These are phyloP conservation scores for Kalaharituber pfeilii DNA, from an alignment of 2,329 filamentous ascomycete genomes.

Conservation along the genomic window DNA sequence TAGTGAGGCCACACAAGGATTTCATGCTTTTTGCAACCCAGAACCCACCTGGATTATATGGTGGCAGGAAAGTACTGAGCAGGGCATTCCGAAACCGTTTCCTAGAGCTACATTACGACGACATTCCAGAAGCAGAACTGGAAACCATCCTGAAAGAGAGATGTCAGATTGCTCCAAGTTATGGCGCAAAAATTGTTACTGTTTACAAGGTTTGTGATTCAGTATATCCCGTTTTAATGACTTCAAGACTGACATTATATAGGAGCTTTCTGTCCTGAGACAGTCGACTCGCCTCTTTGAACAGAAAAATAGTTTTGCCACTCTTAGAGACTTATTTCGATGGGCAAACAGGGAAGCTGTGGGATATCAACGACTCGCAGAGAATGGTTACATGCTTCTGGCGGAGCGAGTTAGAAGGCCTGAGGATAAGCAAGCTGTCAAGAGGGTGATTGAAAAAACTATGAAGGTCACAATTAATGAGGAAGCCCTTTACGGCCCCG, in stretches of 20 bases:
- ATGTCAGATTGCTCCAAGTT: constrained; percentile 75
- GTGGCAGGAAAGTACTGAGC: constrained; percentile 81
- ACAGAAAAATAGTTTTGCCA: constrained; percentile 94
- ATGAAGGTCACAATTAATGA: constrained; percentile 75
- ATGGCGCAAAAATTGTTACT: constrained; percentile 76
- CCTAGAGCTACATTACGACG: constrained; percentile 90
- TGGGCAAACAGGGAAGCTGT: constrained; percentile 82
- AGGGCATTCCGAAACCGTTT: constrained; percentile 94
- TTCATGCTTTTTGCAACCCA: constrained; percentile 98
- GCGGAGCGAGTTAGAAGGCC: constrained; percentile 85
- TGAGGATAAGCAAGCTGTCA: constrained; percentile 71
- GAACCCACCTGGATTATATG: constrained; percentile 88
- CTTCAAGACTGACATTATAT: neutral
- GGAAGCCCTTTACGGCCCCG: constrained; percentile 50
- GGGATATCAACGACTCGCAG: constrained; percentile 70
- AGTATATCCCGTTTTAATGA: constrained; percentile 2
- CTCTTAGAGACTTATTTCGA: constrained; percentile 81
- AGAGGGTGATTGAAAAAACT: constrained; percentile 69
- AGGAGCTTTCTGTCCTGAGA: constrained; percentile 66
- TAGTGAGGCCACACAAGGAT: constrained; percentile 77
- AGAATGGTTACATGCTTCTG: constrained; percentile 90
- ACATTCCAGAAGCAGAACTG: constrained; percentile 88
- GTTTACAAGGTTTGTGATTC: constrained; percentile 56
- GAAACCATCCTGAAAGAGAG: constrained; percentile 79
- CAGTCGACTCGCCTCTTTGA: constrained; percentile 88